Percentiles rank a stretch among this genome's conserved stretches.
phyloP scores from a whole-genome alignment of 441 rosid species.

The Daphne laureola region DNA sequence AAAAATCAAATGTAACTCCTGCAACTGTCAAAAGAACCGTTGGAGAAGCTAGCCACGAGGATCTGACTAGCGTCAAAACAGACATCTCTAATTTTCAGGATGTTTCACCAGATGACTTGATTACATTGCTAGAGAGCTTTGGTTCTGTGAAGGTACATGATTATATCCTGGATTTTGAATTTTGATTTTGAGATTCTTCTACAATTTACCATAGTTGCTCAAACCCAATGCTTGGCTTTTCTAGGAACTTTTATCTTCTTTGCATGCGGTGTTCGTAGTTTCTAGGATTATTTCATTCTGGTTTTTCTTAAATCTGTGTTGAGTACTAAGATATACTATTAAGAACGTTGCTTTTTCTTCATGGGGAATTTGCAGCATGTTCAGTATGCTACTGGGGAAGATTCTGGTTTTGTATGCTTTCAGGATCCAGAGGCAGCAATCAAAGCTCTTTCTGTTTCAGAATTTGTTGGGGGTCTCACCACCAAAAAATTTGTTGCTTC shows the following conservation, averaged over 20 bases:
- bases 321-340: neutral
- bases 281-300: neutral
- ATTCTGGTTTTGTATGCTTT: constrained; percentile 36
- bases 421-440: constrained; percentile 32
- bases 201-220: no score
- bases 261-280: neutral
- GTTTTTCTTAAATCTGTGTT: neutral
- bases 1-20: constrained; percentile 9
- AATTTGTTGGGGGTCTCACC: constrained; percentile 27
- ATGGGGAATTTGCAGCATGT: constrained; percentile 22
- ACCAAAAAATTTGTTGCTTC: constrained; percentile 30
- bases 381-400: constrained; percentile 31
- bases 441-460: constrained; percentile 38
- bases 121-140: constrained; percentile 32
- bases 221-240: neutral
- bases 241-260: constrained; percentile 2
- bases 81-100: constrained; percentile 15
- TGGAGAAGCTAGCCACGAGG: constrained; percentile 15
- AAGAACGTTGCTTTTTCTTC: neutral
- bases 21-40: constrained; percentile 10
- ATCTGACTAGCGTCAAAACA: constrained; percentile 11
- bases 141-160: constrained; percentile 32
- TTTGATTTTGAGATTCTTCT: no score
- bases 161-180: neutral
- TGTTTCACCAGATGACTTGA: constrained; percentile 30